Evolutionary conservation across 139 green algal genomes (phyloP), one percentile per base, ranked within the genome.

Genomic region (Nannochloris sp.): DNA sequence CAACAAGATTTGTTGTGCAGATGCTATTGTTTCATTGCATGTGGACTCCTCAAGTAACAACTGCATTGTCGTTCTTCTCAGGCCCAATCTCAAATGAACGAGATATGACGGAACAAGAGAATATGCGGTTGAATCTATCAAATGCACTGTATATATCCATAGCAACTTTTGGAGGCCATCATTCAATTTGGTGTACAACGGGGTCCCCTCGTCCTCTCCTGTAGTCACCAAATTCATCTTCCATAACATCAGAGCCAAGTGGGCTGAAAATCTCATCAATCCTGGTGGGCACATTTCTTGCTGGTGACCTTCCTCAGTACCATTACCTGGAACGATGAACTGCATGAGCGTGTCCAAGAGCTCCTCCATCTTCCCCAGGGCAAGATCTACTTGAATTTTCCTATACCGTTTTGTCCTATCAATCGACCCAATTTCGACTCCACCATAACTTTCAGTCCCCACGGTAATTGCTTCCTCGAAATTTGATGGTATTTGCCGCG

Each of bases 191-290:
- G 40, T 60, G 16, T 72, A 76, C 2, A 50, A 63, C 0, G 70
- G 48, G 9, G 48, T 33, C n/a, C 46, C 60, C 12, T 14, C 28
- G 20, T 33, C 56, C 20, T 67, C 31, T 17, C 57, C 59, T 28
- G 66, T 67, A 9, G 30, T 25, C 36, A 79, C 43, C 44, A 85
- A 64, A 30, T 71, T 75, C 59, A 88, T 67, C 1, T 68, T 76
- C 65, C 75, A 71, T 62, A 89, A 59, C 17, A 59, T 45, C 36
- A 89, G 70, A 55, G 79, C 73, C 59, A 84, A 68, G 73, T 89
- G 83, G 16, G 82, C 82, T 14, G 59, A 77, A 68, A 88, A 85
- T 36, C 74, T 72, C 70, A 80, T 70, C 6, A 74, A 46, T 10
- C 59, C 65, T 3, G 70, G 69, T 33, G 63, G 58, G 48, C 56